Base-by-base conservation (phyloP, 495 filamentous ascomycete species). In the Melanomma pulvis-pyrius region DNA sequence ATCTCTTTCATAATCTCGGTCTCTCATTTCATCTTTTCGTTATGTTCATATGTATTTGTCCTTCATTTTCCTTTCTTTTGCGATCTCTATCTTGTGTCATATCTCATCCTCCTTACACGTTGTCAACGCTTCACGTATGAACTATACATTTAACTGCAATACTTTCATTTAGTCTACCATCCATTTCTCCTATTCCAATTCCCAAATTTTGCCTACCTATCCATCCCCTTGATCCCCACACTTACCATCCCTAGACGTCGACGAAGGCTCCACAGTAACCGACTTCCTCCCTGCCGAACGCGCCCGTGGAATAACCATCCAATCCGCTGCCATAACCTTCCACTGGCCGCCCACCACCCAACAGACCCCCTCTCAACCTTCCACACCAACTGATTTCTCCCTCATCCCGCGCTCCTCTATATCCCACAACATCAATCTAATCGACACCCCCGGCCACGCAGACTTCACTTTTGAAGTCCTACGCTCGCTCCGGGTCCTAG, bases 391-490 rank as follows among this genome's bases (percentile, higher is more conserved):
- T n/a, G 25, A 21, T 25, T 56, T 48, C 9, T 25, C 48, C 24
- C 34, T 17, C 21, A 50, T 26, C 22, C 61, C 61, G 17, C 47
- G 67, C 11, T 73, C 68, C 17, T 30, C 51, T 1, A 49, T 63
- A 17, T 52, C 81, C 1, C 88, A 92, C 71, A 89, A 83, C 7
- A 88, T 99, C 73, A 98, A 98, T 77, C 80, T 99, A 1, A 98
- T 99, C 50, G 96, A 99, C 76, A 99, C 96, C 0, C 96, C 96
- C 0, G 96, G 96, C 2, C 96, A 99, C 70, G 93, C 96, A 25
- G 96, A 99, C 75, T 99, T 99, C 74, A 96, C 94, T 1, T 98
- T 98, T 69, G 96, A 99, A 75, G 96, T 99, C 17, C 83, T 97
- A 66, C 87, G 96, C 17, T 97, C 93, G 19, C 78, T 98, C 49